Evolutionary conservation across 805 yeast species (phyloP).

Genomic region (Scheffersomyces lignosus): DNA sequence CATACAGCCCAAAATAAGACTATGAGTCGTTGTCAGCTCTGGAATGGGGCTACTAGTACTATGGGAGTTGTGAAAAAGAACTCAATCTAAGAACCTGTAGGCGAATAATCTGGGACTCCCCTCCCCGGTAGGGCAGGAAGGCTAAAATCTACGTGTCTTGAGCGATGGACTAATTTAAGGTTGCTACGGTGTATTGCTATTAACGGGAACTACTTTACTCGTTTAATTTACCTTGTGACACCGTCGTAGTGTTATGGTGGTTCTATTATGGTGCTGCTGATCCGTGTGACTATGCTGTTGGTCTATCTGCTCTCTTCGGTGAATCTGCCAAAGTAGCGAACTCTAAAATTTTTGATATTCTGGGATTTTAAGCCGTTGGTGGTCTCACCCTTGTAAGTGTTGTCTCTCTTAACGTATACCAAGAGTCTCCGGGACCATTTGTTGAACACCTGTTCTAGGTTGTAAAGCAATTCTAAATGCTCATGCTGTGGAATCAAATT

Average conservation of each 20-base stretch:
- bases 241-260: no score
- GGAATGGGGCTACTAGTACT: not conserved
- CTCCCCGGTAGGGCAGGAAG: no score
- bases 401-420: conserved; percentile 70
- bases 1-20: conserved; percentile 7
- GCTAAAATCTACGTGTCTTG: no score
- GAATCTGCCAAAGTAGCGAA: conserved; percentile 73
- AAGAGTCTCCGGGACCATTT: conserved; percentile 90
- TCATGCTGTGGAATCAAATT: conserved; percentile 78
- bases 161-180: no score
- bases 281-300: not conserved
- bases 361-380: conserved; percentile 44
- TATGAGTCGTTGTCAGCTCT: not conserved
- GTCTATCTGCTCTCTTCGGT: conserved; percentile 35
- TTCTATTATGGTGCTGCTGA: not conserved
- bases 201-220: no score
- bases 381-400: conserved; percentile 48
- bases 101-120: no score
- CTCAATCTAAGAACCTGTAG: no score
- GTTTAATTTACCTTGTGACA: no score
- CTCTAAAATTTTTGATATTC: conserved; percentile 62
- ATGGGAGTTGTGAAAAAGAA: no score
- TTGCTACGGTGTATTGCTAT: no score
- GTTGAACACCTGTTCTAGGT: conserved; percentile 83
- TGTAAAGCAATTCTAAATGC: conserved; percentile 65